Base-by-base conservation (phyloP, 2,329 filamentous ascomycete species). In the Fusarium paranaense region DNA sequence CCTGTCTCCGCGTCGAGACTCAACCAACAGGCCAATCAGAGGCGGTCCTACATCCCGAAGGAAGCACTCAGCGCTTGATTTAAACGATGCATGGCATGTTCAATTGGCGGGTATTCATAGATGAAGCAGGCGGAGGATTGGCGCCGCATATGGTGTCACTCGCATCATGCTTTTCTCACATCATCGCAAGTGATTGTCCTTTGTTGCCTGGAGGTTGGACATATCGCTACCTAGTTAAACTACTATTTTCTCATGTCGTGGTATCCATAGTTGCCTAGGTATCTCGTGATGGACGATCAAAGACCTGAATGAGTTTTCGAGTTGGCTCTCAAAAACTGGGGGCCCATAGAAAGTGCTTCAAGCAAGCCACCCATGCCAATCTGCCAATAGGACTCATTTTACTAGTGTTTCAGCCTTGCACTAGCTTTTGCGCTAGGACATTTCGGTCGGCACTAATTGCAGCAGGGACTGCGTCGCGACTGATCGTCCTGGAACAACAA, bases 41-140 rank as follows among this genome's bases (percentile, higher is more conserved):
- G 11, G 8, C 47, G 59, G 57, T 58, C 68, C 11, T 56, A 58
- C 18, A 42, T 63, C 54, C 40, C 18, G 58, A 64, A 69, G 40
- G 38, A 52, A 65, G 56, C 58, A 27, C 58, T 20, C 25, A 33
- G 54, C 62, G 35, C 64, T 14, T 62, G 59, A 52, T 54, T 68
- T 59, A 68, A 30, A 56, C 42, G 40, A 68, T 52, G 20, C n/a
- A 20, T 54, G 25, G 27, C 32, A n/a, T 16, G n/a, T 52, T 35
- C 33, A 20, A 76, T 77, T 77, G 73, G 75, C 58, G 37, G 37
- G 45, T 56, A 60, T 63, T 70, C 38, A 72, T 70, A 65, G 68
- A 30, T 62, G 54, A 63, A 66, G 57, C 27, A 47, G 58, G 64
- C 63, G 40, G 57, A 65, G 70, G 60, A 52, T 52, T 70, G 64